These are phyloP conservation scores for Aspergillus sp. DNA, from an alignment of 2,329 filamentous ascomycete genomes.

Conservation along the genomic window DNA sequence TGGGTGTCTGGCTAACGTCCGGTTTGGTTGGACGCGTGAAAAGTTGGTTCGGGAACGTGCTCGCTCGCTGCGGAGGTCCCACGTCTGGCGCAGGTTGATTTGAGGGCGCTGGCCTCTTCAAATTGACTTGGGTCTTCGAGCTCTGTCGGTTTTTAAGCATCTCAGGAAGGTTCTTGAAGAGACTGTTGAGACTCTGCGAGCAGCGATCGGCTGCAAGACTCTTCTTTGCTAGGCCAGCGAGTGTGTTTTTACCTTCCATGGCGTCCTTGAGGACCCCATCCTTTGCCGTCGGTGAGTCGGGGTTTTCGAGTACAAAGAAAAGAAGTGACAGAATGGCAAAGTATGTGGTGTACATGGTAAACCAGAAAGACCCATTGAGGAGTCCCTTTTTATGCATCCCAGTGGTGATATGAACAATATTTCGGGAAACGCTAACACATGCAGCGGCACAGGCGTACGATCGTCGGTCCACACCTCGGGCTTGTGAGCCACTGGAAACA, in stretches of 20 bases:
- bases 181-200: constrained; percentile 68
- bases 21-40: constrained; percentile 23
- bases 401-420: constrained; percentile 64
- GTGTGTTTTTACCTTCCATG: constrained; percentile 76
- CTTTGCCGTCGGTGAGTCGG: constrained; percentile 59
- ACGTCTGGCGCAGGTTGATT: constrained; percentile 22
- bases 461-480: constrained; percentile 57
- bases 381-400: constrained; percentile 64
- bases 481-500: constrained; percentile 53
- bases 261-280: constrained; percentile 81
- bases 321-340: constrained; percentile 65
- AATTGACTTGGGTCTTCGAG: constrained; percentile 46
- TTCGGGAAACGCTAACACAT: constrained; percentile 64
- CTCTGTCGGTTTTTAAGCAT: constrained; percentile 60
- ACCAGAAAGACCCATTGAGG: constrained; percentile 65
- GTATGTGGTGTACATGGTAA: constrained; percentile 68
- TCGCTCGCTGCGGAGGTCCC: constrained; percentile 34
- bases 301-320: constrained; percentile 65
- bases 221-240: constrained; percentile 74
- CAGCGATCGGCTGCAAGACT: constrained; percentile 90
- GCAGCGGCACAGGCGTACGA: constrained; percentile 66
- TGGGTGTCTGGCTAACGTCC: constrained; percentile 27
- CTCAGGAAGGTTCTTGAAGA: constrained; percentile 83
- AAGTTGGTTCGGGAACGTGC: constrained; percentile 40
- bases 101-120: constrained; percentile 48